These are phyloP conservation scores for Alisma plantagoaquatica DNA, from an alignment of 106 monocot species.

Conservation along the genomic window DNA sequence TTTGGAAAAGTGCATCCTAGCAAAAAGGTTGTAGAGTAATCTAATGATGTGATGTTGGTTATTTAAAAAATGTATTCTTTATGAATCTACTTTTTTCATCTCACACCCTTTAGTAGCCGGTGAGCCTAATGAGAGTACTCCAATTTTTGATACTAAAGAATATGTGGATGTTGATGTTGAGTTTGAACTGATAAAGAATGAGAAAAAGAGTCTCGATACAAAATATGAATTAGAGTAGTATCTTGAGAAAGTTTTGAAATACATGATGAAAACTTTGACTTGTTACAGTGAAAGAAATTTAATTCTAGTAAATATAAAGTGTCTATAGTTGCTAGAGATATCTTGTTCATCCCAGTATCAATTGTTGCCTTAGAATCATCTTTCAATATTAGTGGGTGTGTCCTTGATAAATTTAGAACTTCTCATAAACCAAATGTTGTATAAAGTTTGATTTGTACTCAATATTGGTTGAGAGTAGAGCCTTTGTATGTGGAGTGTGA, in stretches of 20 bases:
- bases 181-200: too few species aligned
- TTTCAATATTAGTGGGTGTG: background rate
- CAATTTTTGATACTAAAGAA: too few species aligned
- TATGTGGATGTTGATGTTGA: too few species aligned
- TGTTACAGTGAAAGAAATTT: background rate
- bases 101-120: too few species aligned
- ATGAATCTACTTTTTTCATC: too few species aligned
- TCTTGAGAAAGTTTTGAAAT: background rate
- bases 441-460: background rate
- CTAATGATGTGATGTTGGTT: too few species aligned
- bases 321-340: background rate
- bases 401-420: slow-evolving; percentile 1
- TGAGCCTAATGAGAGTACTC: too few species aligned
- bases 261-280: background rate
- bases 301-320: background rate
- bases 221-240: background rate
- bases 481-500: background rate
- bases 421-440: slow-evolving; percentile 1
- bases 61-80: too few species aligned
- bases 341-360: too few species aligned
- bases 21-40: too few species aligned
- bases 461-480: background rate
- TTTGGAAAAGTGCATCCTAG: too few species aligned
- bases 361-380: slow-evolving; percentile 1
- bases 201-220: too few species aligned